A percentile compares a stretch with the other conserved stretches of the same genome.
These are phyloP conservation scores for Claviceps citrina DNA, from an alignment of 2,329 filamentous ascomycete genomes.

Conservation along the genomic window DNA sequence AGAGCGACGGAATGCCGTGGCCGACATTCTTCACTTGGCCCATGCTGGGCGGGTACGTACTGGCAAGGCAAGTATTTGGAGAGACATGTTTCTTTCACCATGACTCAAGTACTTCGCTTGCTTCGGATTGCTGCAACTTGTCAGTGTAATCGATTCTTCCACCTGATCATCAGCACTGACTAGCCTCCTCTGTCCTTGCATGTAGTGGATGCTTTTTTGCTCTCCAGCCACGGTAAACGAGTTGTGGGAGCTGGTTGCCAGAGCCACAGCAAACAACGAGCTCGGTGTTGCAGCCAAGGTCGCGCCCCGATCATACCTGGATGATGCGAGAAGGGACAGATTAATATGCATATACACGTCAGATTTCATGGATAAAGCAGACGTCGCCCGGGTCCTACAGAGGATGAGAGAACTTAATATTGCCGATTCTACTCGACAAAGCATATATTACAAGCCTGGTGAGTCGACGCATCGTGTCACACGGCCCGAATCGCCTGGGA, in stretches of 20 bases:
- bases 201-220: slow-evolving; percentile 62
- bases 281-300: slow-evolving; percentile 64
- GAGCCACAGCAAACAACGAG: slow-evolving; percentile 50
- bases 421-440: slow-evolving; percentile 27
- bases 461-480: slow-evolving; percentile 15
- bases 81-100: background rate
- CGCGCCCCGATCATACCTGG: slow-evolving; percentile 33
- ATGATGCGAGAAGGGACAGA: slow-evolving; percentile 27
- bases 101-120: background rate
- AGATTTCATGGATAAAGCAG: slow-evolving; percentile 53
- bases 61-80: slow-evolving; percentile 42
- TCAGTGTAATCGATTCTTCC: no score
- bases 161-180: background rate
- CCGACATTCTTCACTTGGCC: slow-evolving; percentile 47
- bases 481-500: background rate
- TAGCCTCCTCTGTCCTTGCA: background rate
- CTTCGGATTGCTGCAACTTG: background rate
- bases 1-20: slow-evolving; percentile 32
- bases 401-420: slow-evolving; percentile 48
- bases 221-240: slow-evolving; percentile 37
- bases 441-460: slow-evolving; percentile 69
- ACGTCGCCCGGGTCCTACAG: slow-evolving; percentile 52
- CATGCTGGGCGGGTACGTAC: slow-evolving; percentile 38
- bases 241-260: slow-evolving; percentile 51
- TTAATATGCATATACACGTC: slow-evolving; percentile 67